Percentiles rank a stretch among this genome's conserved stretches.
Conservation (phyloP, 1,284 basidiomycete genomes). For the Melampsora occidentalis region DNA sequence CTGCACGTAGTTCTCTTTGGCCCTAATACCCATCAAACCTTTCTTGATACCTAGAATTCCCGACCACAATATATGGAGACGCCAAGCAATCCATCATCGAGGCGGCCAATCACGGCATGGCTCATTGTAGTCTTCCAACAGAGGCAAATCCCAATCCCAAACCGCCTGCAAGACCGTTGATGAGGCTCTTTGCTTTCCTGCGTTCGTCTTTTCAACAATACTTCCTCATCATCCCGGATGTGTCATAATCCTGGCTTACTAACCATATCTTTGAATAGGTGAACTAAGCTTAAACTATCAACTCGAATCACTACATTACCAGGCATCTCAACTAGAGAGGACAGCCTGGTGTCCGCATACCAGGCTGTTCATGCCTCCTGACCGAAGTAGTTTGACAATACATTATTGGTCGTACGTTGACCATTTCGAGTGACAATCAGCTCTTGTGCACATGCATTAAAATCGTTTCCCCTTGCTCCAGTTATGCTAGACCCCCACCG, state of each 20-base stretch:
- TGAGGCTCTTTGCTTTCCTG: constrained; percentile 42
- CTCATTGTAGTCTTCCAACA: constrained; percentile 3
- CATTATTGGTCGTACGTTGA: constrained; percentile 37
- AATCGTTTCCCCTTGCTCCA: constrained; percentile 2
- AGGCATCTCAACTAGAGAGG: constrained; percentile 37
- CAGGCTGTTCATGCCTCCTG: constrained; percentile 15
- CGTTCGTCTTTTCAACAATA: constrained; percentile 16
- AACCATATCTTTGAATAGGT: not conserved
- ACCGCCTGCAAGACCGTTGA: constrained; percentile 34
- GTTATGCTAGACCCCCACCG: constrained; percentile 32
- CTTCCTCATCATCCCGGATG: not conserved
- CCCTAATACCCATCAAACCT: not conserved
- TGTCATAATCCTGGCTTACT: not conserved
- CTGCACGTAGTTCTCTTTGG: not conserved
- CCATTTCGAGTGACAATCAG: not conserved
- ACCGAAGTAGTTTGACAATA: constrained; percentile 28
- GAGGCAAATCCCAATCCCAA: constrained; percentile 28
- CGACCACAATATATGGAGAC: constrained; percentile 15
- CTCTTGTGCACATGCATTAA: not conserved
- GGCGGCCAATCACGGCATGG: constrained; percentile 27
- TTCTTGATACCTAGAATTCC: constrained; percentile 17
- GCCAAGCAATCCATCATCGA: constrained; percentile 33
- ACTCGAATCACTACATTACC: constrained; percentile 33
- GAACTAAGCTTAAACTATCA: constrained; percentile 42
- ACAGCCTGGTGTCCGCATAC: constrained; percentile 34